Evolutionary conservation across 495 filamentous ascomycete species (phyloP).

Genomic region (Beverwykella pulmonaria): DNA sequence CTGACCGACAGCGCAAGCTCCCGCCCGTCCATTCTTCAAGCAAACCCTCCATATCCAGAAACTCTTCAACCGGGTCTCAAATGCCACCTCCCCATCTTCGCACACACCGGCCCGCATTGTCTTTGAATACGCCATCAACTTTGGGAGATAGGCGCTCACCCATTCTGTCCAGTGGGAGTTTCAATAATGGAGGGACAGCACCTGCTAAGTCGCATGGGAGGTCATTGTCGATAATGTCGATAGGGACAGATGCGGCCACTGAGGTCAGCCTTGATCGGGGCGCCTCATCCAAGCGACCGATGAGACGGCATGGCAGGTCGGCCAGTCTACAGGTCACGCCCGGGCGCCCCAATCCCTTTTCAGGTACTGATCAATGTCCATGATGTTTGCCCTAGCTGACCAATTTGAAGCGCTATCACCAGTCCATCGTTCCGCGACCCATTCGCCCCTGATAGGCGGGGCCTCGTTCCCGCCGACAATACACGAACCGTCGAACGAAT

Average conservation of each 20-base stretch:
- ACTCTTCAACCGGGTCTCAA: slow-evolving; percentile 36
- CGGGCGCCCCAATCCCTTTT: slow-evolving; percentile 31
- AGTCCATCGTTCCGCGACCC: slow-evolving; percentile 29
- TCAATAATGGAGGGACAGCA: slow-evolving; percentile 24
- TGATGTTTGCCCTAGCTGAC: neutral
- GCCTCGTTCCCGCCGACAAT: slow-evolving; percentile 30
- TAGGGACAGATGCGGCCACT: slow-evolving; percentile 67
- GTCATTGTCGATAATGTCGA: slow-evolving; percentile 93
- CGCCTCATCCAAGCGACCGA: slow-evolving; percentile 51
- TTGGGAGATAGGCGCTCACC: slow-evolving; percentile 35
- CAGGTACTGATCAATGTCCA: slow-evolving; percentile 23
- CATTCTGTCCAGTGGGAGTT: slow-evolving; percentile 20
- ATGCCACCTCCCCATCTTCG: slow-evolving; percentile 43
- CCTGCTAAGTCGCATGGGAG: slow-evolving; percentile 62
- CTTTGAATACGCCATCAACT: slow-evolving; percentile 56
- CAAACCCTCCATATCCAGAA: slow-evolving; percentile 34
- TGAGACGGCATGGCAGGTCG: slow-evolving; percentile 72
- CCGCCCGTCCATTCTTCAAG: slow-evolving; percentile 44
- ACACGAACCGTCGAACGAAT: slow-evolving; percentile 31
- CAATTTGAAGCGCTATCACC: slow-evolving; percentile 18
- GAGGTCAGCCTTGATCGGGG: slow-evolving; percentile 49
- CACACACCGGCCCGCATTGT: slow-evolving; percentile 62
- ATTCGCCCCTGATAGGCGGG: slow-evolving; percentile 33
- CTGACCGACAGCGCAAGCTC: slow-evolving; percentile 52
- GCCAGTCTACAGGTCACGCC: slow-evolving; percentile 81